phyloP scores from a whole-genome alignment of 129 eudicot species.

The Chrysanthemum lavandulifolium region DNA sequence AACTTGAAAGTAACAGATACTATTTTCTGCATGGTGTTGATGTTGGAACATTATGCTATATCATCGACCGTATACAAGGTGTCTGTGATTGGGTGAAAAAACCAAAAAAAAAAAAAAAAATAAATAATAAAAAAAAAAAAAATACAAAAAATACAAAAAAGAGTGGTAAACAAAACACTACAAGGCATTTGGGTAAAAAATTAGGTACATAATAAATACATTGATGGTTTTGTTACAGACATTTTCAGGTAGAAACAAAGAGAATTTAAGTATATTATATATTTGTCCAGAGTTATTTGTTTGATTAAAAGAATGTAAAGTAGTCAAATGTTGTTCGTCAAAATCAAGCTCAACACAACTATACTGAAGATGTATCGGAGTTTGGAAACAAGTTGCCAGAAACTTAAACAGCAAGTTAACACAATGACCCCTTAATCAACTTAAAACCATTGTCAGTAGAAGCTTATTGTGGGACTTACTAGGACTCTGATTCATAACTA shows the following conservation, averaged over 20 bases:
- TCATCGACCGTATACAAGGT: too few relatives aligned
- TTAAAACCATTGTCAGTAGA: not conserved
- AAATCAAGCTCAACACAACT: not conserved
- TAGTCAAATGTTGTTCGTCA: not conserved
- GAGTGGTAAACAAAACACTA: too few relatives aligned
- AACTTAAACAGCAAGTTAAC: not conserved
- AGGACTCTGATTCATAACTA: not conserved
- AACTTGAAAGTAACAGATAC: too few relatives aligned
- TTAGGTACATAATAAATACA: too few relatives aligned
- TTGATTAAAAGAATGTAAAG: not conserved
- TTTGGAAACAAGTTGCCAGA: not conserved
- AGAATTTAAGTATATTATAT: not conserved
- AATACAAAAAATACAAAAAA: too few relatives aligned
- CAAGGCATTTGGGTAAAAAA: too few relatives aligned
- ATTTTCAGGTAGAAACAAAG: not conserved
- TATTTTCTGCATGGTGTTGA: too few relatives aligned
- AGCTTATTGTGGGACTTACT: not conserved
- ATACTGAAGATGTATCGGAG: not conserved
- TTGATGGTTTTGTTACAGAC: not conserved
- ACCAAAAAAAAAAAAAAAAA: too few relatives aligned
- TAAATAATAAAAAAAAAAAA: too few relatives aligned
- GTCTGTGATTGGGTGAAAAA: too few relatives aligned
- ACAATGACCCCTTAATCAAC: not conserved
- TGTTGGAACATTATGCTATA: too few relatives aligned
- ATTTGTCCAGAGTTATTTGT: not conserved